phyloP scores from a whole-genome alignment of 2,329 filamentous ascomycete species.

The Epichloe gansuensis region DNA sequence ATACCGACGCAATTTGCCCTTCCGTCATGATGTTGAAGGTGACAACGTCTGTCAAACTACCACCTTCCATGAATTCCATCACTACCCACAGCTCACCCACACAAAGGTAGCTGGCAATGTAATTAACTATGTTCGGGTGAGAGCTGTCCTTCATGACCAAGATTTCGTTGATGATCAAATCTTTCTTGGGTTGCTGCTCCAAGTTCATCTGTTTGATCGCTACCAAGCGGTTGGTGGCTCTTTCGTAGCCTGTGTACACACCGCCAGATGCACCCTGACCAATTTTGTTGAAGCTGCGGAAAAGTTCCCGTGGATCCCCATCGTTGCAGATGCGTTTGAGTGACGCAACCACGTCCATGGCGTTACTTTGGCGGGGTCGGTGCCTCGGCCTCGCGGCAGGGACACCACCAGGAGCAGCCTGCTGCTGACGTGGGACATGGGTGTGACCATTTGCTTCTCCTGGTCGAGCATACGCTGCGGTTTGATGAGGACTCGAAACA shows the following conservation, averaged over 20 bases:
- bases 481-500: slow-evolving; percentile 13
- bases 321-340: slow-evolving; percentile 84
- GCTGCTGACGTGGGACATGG: slow-evolving; percentile 24
- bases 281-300: slow-evolving; percentile 83
- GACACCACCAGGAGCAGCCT: slow-evolving; percentile 23
- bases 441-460: slow-evolving; percentile 20
- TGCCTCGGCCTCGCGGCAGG: slow-evolving; percentile 60
- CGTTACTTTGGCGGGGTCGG: slow-evolving; percentile 65
- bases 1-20: slow-evolving; percentile 91
- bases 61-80: slow-evolving; percentile 99
- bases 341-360: slow-evolving; percentile 68
- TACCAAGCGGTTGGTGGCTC: slow-evolving; percentile 72
- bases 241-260: slow-evolving; percentile 84
- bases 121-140: slow-evolving; percentile 98
- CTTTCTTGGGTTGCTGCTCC: slow-evolving; percentile 97
- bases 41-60: slow-evolving; percentile 93
- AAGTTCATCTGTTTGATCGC: slow-evolving; percentile 99
- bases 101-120: slow-evolving; percentile 91
- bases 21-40: slow-evolving; percentile 99
- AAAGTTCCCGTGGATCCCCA: slow-evolving; percentile 79
- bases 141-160: slow-evolving; percentile 98
- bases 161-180: slow-evolving; percentile 98
- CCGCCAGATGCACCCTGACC: slow-evolving; percentile 95
- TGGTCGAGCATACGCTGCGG: slow-evolving; percentile 16
- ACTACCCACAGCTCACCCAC: slow-evolving; percentile 92